Base-by-base conservation (phyloP, 1,284 basidiomycete species). In the Ustilago curta region DNA sequence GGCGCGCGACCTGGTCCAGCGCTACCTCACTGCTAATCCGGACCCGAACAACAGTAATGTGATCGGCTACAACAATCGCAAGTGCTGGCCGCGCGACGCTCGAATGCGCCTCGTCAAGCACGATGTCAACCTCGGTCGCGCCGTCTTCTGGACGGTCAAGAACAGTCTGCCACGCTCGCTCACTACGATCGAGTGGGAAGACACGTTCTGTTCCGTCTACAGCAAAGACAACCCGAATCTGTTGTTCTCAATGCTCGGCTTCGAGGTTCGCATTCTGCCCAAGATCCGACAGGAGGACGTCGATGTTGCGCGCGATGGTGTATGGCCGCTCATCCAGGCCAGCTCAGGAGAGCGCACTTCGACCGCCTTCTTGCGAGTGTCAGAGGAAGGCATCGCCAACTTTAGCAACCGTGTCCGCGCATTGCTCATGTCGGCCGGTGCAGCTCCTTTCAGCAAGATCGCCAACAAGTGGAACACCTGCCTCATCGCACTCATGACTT, bases 391-490 rank as follows among this genome's bases (percentile, higher is more conserved):
- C 77, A 93, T 99, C 51, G 59, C 75, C 51, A 68, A 66, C 51
- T 85, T 85, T 61, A 76, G 76, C 78, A 85, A 85, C 59, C 75
- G 83, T 31, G 96, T 98, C 76, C 90, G 96, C 59, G 96, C 98
- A 86, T 93, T 99, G 19, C 87, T 99, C 72, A 99, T 99, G 97
- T 95, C 94, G 79, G 98, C 97, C 1, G 97, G 97, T 67, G 96
- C 95, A 0, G 96, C 96, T 0, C 98, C 97, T 0, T 99, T 99
- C 89, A 94, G 93, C 70, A 99, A 99, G 89, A 97, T 99, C 81
- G 93, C 98, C 84, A 99, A 99, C 88, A 98, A 98, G 87, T 97
- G 95, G 95, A 98, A 97, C 86, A 96, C 95, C 2, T 93, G 93
- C 11, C 89, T 85, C 49, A 81, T 84, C 51, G 76, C 74, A 7